These are phyloP conservation scores for Puya raimondii DNA, from an alignment of 176 grass and related monocot species.

Conservation along the genomic window DNA sequence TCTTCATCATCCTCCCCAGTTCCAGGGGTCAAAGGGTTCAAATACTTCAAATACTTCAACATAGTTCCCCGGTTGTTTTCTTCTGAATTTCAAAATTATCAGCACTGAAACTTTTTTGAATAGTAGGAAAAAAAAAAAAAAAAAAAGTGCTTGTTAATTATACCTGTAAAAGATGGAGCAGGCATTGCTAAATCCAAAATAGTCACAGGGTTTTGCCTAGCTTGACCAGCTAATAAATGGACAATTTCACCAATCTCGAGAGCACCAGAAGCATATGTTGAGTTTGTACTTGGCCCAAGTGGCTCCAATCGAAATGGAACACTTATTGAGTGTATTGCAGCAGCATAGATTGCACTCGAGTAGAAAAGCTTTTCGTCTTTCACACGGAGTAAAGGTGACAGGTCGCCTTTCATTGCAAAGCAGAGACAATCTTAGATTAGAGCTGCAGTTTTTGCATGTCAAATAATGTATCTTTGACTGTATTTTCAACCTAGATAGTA, in stretches of 20 bases:
- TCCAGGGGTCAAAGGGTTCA: slow-evolving; percentile 57
- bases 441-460: background rate
- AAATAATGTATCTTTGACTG: background rate
- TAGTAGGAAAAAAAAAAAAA: slow-evolving; percentile 1
- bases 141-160: background rate
- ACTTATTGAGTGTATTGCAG: slow-evolving; percentile 70
- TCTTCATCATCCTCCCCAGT: slow-evolving; percentile 58
- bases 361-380: slow-evolving; percentile 73
- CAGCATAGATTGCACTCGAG: slow-evolving; percentile 68
- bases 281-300: slow-evolving; percentile 25
- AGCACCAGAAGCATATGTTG: slow-evolving; percentile 34
- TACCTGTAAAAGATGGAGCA: slow-evolving; percentile 68
- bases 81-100: slow-evolving; percentile 29
- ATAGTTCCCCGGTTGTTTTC: slow-evolving; percentile 34
- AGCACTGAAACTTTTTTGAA: slow-evolving; percentile 2
- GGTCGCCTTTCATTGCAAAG: slow-evolving; percentile 31
- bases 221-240: slow-evolving; percentile 59
- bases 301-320: slow-evolving; percentile 48
- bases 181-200: slow-evolving; percentile 78
- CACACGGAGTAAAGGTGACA: slow-evolving; percentile 47
- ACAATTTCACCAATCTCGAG: slow-evolving; percentile 65
- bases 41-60: slow-evolving; percentile 47
- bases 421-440: slow-evolving; percentile 8
- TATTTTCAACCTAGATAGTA: no score
- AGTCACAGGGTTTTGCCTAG: slow-evolving; percentile 69